Percentiles rank a stretch among this genome's conserved stretches.
These are phyloP conservation scores for Ochetophila trinervis DNA, from an alignment of 306 rosid species.

Conservation along the genomic window DNA sequence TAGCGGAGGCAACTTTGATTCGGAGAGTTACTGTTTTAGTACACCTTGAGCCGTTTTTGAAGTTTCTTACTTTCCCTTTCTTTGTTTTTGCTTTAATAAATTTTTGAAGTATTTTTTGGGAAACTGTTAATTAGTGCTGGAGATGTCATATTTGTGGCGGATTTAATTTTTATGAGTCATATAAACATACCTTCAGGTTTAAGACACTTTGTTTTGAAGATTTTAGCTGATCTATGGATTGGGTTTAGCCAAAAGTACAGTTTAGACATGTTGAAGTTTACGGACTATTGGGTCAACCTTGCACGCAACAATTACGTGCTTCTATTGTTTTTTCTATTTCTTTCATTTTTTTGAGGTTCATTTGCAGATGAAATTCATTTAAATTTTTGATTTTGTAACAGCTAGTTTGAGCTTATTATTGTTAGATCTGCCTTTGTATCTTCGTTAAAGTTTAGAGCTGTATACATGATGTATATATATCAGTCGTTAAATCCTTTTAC, in stretches of 20 bases:
- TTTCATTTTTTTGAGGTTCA: background rate
- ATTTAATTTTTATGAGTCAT: background rate
- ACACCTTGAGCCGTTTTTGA: background rate
- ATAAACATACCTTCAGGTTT: conserved; percentile 2
- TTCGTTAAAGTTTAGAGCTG: background rate
- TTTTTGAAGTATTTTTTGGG: conserved; percentile 4
- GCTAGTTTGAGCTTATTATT: conserved; percentile 2
- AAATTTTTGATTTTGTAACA: background rate
- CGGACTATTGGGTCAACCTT: conserved; percentile 11
- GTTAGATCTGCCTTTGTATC: conserved; percentile 27
- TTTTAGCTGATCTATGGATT: conserved; percentile 12
- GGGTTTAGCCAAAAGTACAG: conserved; percentile 4
- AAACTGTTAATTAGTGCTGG: conserved; percentile 21
- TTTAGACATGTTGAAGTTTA: background rate
- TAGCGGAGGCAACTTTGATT: conserved; percentile 10
- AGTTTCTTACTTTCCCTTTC: conserved; percentile 4
- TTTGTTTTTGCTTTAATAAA: background rate
- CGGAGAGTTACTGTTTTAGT: conserved; percentile 19
- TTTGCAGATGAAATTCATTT: background rate
- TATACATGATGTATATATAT: background rate
- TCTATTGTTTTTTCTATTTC: background rate
- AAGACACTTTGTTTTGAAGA: conserved; percentile 14
- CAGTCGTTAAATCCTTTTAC: background rate
- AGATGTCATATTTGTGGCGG: conserved; percentile 19
- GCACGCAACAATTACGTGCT: background rate